phyloP scores from a whole-genome alignment of 108 stramenopile species.

The Stephanodiscus triporus region DNA sequence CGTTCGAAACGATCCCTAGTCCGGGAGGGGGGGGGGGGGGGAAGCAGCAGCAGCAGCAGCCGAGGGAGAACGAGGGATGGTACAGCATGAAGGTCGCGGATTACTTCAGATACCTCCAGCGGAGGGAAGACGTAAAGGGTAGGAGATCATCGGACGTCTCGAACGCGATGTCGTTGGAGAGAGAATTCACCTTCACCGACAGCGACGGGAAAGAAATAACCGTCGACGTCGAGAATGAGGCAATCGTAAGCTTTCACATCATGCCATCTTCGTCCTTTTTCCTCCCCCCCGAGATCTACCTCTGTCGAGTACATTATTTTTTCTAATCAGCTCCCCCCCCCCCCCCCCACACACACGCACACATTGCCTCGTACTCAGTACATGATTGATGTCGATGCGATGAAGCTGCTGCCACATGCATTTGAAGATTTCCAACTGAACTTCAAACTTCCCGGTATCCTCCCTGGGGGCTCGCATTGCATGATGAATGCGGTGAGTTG shows the following conservation, averaged over 20 bases:
- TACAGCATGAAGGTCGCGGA: slow-evolving; percentile 64
- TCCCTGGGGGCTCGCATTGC: slow-evolving; percentile 82
- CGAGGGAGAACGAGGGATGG: slow-evolving; percentile 35
- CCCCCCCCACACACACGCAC: no score
- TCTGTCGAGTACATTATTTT: no score
- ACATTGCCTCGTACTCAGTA: slow-evolving; percentile 32
- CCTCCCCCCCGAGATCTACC: neutral
- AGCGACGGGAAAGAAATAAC: slow-evolving; percentile 34
- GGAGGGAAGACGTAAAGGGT: slow-evolving; percentile 3
- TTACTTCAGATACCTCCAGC: slow-evolving; percentile 56
- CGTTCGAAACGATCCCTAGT: slow-evolving; percentile 38
- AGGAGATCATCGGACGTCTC: neutral
- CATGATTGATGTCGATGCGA: slow-evolving; percentile 76
- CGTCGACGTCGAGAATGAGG: slow-evolving; percentile 50
- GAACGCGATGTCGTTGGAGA: neutral
- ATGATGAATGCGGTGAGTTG: slow-evolving; percentile 85
- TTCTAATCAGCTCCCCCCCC: neutral
- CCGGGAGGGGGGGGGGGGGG: neutral
- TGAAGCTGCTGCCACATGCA: slow-evolving; percentile 52
- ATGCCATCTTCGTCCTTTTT: neutral
- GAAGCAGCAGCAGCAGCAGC: slow-evolving; percentile 13
- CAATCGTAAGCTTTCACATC: slow-evolving; percentile 40
- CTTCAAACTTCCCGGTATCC: slow-evolving; percentile 60
- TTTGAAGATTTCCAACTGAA: slow-evolving; percentile 53
- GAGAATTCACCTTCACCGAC: slow-evolving; percentile 50